Base-by-base conservation (phyloP, 306 rosid genomes). In the Prunus mume region DNA sequence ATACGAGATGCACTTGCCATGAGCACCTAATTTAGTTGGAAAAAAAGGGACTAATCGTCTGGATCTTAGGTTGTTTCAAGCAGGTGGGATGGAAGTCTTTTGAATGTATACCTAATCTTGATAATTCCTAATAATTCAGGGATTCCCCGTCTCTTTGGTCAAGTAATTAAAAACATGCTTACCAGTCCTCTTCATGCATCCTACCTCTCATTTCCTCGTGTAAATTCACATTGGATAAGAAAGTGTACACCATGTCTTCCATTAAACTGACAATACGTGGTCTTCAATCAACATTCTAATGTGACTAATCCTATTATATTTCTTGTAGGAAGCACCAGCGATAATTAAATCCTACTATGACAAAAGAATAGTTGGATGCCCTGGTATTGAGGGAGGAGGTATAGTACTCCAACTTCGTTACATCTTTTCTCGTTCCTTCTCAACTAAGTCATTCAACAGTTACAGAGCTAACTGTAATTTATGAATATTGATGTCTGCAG, bases 301-400 rank as follows among this genome's bases (percentile, higher is more conserved):
- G 34, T 12, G 13, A 46, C 28, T 22, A 24, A 68, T 66, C 45
- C 45, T 18, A 2, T 50, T 46, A n/a, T 61, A 34, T 19, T 22
- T 58, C 41, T 69, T 80, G 55, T 41, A 87, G 90, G 90, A 81
- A 69, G 47, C 76, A 41, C 90, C 88, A 51, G 88, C 88, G 12
- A 34, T 87, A 15, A 69, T 87, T 34, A 69, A 74, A 81, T 87
- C 88, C n/a, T 47, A 68, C 75, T 82, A 73, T 30, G 88, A 73
- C 65, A 83, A 82, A 71, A 82, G 88, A 79, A 76, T 87, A 76
- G 86, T 84, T 69, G 88, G 90, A 61, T 84, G 88, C 68, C 86
- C 90, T 38, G 90, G 90, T 69, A 84, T 85, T 46, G 88, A 84
- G 60, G 83, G 61, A 13, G 83, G 90, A 17, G 83, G 90, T 85